These are phyloP conservation scores for Botrytis fabae DNA, from an alignment of 2,329 filamentous ascomycete species.

Conservation along the genomic window DNA sequence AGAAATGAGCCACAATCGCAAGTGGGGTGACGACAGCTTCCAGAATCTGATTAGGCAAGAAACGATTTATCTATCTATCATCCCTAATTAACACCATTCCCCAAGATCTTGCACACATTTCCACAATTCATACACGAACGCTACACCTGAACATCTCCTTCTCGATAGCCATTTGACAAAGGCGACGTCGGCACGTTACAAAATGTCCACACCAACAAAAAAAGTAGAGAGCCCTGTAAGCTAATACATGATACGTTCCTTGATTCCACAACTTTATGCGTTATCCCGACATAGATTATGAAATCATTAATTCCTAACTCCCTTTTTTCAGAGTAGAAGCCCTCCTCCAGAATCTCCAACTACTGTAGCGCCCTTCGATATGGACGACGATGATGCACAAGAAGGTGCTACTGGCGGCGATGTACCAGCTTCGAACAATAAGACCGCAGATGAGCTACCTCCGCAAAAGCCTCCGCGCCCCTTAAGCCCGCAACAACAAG, in stretches of 20 bases:
- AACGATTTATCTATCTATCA: background rate
- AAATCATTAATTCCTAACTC: constrained; percentile 12
- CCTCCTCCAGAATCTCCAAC: constrained; percentile 60
- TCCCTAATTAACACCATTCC: constrained; percentile 14
- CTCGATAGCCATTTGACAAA: background rate
- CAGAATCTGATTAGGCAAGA: constrained; percentile 5
- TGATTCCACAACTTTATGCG: constrained; percentile 20
- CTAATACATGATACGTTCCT: constrained; percentile 3
- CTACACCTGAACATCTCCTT: background rate
- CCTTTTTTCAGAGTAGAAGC: constrained; percentile 14
- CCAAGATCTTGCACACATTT: background rate
- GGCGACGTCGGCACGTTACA: background rate
- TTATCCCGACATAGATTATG: constrained; percentile 12
- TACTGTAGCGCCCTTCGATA: constrained; percentile 63
- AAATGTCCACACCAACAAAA: constrained; percentile 29
- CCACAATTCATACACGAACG: background rate
- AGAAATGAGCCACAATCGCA: constrained; percentile 13
- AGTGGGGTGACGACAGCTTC: constrained; percentile 14
- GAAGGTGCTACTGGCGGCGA: constrained; percentile 56
- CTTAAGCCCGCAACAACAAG: constrained; percentile 77
- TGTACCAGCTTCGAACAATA: constrained; percentile 44
- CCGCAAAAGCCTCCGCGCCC: constrained; percentile 87
- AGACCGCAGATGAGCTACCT: constrained; percentile 45
- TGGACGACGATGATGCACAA: constrained; percentile 70
- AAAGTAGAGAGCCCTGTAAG: constrained; percentile 20